These are phyloP conservation scores for Buxus sempervirens DNA, from an alignment of 164 flowering plant species.

Conservation along the genomic window DNA sequence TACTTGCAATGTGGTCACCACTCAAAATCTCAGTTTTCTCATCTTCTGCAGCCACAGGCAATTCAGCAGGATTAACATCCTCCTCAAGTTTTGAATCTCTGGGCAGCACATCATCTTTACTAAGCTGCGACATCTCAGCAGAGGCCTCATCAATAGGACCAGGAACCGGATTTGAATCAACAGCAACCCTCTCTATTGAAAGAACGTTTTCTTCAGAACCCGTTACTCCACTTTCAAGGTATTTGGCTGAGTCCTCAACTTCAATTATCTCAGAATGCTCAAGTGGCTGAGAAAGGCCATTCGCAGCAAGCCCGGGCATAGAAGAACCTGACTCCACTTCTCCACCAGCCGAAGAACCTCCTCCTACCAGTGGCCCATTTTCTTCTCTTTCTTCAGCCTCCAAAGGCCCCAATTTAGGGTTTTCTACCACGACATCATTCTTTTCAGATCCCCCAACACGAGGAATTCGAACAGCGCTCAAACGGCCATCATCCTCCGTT, in stretches of 20 bases:
- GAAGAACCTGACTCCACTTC: background rate
- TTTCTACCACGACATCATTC: background rate
- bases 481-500: constrained; percentile 21
- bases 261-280: constrained; percentile 5
- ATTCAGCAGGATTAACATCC: constrained; percentile 7
- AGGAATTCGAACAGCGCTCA: constrained; percentile 5
- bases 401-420: background rate
- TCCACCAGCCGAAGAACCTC: background rate
- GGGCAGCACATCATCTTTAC: constrained; percentile 8
- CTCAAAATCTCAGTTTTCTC: constrained; percentile 15
- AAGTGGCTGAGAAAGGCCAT: background rate
- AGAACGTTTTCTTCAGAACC: constrained; percentile 12
- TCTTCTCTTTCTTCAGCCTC: constrained; percentile 11
- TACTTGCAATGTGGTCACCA: background rate
- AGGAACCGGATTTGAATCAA: constrained; percentile 12
- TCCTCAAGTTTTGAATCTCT: constrained; percentile 11
- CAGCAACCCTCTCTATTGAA: background rate
- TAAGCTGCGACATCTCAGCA: constrained; percentile 5
- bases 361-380: background rate
- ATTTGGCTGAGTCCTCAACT: background rate
- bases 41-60: constrained; percentile 12
- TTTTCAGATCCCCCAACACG: background rate
- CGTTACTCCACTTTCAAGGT: constrained; percentile 8
- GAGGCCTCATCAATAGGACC: constrained; percentile 2
- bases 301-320: background rate